Conservation (phyloP, 1,284 basidiomycete genomes). For the Leccinum pachyderme region DNA sequence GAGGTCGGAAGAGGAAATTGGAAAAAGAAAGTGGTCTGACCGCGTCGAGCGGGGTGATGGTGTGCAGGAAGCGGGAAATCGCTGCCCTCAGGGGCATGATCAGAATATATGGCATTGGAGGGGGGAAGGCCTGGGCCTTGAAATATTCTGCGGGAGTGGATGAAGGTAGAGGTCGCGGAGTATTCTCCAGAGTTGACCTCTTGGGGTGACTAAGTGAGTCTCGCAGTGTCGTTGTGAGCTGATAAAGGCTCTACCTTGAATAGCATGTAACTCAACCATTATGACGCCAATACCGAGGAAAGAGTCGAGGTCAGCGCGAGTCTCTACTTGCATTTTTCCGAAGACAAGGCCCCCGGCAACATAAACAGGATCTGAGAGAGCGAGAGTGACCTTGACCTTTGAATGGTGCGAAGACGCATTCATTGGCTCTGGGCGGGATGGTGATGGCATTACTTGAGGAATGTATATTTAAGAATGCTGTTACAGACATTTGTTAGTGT, state of each 20-base stretch:
- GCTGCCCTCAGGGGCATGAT: slow-evolving; percentile 45
- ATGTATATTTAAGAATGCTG: background rate
- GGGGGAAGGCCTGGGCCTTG: slow-evolving; percentile 78
- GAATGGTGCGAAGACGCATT: slow-evolving; percentile 71
- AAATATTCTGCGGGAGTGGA: slow-evolving; percentile 65
- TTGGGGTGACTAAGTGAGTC: slow-evolving; percentile 28
- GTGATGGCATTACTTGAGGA: slow-evolving; percentile 27
- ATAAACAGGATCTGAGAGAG: slow-evolving; percentile 54
- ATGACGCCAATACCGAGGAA: slow-evolving; percentile 69
- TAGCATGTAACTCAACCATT: slow-evolving; percentile 70
- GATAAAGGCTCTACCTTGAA: slow-evolving; percentile 53
- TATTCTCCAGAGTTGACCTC: slow-evolving; percentile 74
- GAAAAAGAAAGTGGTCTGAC: slow-evolving; percentile 73
- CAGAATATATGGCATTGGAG: slow-evolving; percentile 69
- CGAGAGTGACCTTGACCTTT: slow-evolving; percentile 66
- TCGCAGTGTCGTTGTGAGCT: background rate
- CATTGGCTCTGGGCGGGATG: slow-evolving; percentile 62
- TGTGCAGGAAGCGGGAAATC: slow-evolving; percentile 57
- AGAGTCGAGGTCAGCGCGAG: slow-evolving; percentile 56
- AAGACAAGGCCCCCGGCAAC: slow-evolving; percentile 62
- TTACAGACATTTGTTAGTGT: slow-evolving; percentile 4
- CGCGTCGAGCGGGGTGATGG: slow-evolving; percentile 67
- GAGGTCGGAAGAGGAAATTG: slow-evolving; percentile 61
- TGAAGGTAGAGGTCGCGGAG: slow-evolving; percentile 71
- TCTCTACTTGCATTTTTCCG: slow-evolving; percentile 76